Percentiles rank a stretch among this genome's conserved stretches.
phyloP scores from a whole-genome alignment of 331 rosid genomes.

The Quercus phellos region DNA sequence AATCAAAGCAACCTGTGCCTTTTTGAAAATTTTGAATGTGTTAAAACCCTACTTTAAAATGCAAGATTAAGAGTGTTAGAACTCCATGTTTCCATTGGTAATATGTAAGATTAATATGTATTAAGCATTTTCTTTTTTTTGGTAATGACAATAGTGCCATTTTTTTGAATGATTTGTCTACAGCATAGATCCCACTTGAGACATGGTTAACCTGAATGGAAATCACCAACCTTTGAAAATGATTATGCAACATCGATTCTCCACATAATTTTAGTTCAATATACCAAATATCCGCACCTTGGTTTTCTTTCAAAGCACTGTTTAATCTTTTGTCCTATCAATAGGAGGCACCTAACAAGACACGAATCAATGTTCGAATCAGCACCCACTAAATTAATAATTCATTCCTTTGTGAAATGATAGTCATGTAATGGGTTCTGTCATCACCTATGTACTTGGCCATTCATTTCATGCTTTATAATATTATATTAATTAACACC shows the following conservation, averaged over 20 bases:
- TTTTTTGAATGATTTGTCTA: background rate
- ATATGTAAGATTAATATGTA: background rate
- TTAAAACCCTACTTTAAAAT: too few relatives aligned
- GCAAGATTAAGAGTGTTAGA: too few relatives aligned
- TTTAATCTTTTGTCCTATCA: conserved; percentile 4
- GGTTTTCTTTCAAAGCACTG: background rate
- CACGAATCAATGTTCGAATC: background rate
- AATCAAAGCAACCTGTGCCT: too few relatives aligned
- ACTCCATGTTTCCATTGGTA: background rate
- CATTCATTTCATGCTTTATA: background rate
- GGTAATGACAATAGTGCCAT: too few relatives aligned
- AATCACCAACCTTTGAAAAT: background rate
- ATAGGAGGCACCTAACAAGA: conserved; percentile 14
- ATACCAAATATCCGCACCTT: background rate
- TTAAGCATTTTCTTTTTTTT: background rate
- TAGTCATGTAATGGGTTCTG: background rate
- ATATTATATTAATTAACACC: background rate
- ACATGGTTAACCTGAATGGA: background rate
- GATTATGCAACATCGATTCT: conserved; percentile 19
- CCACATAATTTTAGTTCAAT: background rate
- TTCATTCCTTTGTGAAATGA: background rate
- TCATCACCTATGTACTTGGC: background rate
- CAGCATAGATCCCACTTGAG: conserved; percentile 7
- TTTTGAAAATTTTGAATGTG: too few relatives aligned
- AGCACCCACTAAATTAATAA: background rate